Evolutionary conservation across 2,329 filamentous ascomycete species (phyloP).

Genomic region (Tricladium varicosporioides): DNA sequence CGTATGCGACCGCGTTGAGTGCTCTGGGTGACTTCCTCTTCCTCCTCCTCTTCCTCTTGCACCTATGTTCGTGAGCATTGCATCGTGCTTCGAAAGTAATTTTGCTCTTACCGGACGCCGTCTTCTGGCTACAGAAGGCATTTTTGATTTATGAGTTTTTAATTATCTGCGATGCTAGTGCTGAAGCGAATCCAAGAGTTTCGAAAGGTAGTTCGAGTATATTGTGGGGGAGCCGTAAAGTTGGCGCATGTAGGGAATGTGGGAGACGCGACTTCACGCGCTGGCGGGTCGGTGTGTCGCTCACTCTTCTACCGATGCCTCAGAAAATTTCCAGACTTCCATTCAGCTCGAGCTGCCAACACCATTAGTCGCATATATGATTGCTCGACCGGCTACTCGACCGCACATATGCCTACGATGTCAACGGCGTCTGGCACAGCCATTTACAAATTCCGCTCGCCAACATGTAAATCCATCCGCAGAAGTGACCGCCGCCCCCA

Average conservation of each 20-base stretch:
- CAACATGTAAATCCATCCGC: slow-evolving; percentile 20
- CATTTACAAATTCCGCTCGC: background rate
- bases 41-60: slow-evolving; percentile 27
- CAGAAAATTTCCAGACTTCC: slow-evolving; percentile 9
- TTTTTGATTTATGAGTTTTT: slow-evolving; percentile 13
- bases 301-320: slow-evolving; percentile 5
- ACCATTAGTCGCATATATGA: slow-evolving; percentile 33
- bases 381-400: slow-evolving; percentile 23
- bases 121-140: slow-evolving; percentile 28
- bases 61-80: slow-evolving; percentile 1
- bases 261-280: slow-evolving; percentile 25
- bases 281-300: background rate
- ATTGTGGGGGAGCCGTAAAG: background rate
- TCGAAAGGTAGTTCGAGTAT: background rate
- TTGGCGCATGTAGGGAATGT: background rate
- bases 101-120: slow-evolving; percentile 21
- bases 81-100: too few species aligned
- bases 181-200: background rate
- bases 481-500: background rate
- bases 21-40: slow-evolving; percentile 25
- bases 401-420: slow-evolving; percentile 35
- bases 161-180: too few species aligned
- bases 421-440: slow-evolving; percentile 26
- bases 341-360: background rate
- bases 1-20: slow-evolving; percentile 24